A percentile compares a stretch with the other conserved stretches of the same genome.
Evolutionary conservation across 2,329 filamentous ascomycete genomes (phyloP).

Genomic region (Diaporthe sp.): DNA sequence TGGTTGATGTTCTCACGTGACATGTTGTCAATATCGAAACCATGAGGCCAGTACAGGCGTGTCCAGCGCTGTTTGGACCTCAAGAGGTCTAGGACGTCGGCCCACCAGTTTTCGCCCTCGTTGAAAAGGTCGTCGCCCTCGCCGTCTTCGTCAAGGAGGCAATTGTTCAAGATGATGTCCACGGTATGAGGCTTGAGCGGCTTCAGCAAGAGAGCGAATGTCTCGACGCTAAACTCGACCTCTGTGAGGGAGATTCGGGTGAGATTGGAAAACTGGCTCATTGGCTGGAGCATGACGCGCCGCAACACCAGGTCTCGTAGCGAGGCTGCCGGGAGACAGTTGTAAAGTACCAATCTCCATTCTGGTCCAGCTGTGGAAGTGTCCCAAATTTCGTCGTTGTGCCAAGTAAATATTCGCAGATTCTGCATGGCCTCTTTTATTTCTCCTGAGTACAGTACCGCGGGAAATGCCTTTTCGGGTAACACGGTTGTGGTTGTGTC

Average conservation of each 20-base stretch:
- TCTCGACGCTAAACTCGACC: too few relatives aligned
- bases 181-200: not conserved
- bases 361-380: accelerated
- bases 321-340: not conserved
- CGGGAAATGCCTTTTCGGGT: accelerated
- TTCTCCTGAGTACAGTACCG: too few relatives aligned
- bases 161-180: not conserved
- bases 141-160: accelerated
- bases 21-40: not conserved
- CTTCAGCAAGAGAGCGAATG: not conserved
- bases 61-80: not conserved
- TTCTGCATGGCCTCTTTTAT: not conserved
- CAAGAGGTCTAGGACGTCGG: not conserved
- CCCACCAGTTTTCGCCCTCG: not conserved
- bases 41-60: accelerated
- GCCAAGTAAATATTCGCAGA: not conserved
- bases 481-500: not conserved
- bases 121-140: too few relatives aligned
- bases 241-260: not conserved
- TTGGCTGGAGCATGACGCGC: not conserved
- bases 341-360: not conserved
- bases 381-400: accelerated
- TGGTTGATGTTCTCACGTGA: not conserved
- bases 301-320: not conserved
- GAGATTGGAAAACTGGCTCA: not conserved